Evolutionary conservation across 495 filamentous ascomycete genomes (phyloP), one percentile per base, ranked within the genome.

Genomic region (Penicillium odoratum): DNA sequence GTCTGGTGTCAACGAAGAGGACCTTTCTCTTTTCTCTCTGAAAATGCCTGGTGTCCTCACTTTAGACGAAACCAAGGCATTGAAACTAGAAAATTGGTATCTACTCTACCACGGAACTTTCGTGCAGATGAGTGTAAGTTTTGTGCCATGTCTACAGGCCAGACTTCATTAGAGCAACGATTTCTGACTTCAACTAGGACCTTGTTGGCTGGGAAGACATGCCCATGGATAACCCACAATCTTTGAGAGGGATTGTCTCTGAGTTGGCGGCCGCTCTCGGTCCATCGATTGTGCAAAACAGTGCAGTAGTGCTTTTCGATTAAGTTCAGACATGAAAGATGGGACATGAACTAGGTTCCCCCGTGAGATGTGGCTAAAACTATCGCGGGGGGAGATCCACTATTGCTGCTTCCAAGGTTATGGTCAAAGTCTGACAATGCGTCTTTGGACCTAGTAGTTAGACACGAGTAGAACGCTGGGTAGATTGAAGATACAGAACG

Each of bases 261-360:
- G 91, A 96, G 65, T 71, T 96, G 36, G 88, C 89, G 8, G 89
- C 93, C 7, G 85, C 80, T 4, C 72, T 96, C 42, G 93, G 93
- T 3, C 82, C 84, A 7, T 84, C 86, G 7, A 62, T 92, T 47
- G 81, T 88, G 40, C 71, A 69, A 33, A 71, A 85, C 51, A 81
- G 73, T 51, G 77, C 73, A 0, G 75, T 77, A 30, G 75, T 78
- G 30, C 58, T 80, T 33, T 75, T 80, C 56, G 71, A 74, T 48
- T 77, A 53, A 61, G 13, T 7, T 38, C 15, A 18, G 6, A 10
- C 10, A 53, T 3, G 31, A 33, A 0, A 31, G 15, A 38, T 5
- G 48, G 40, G n/a, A 21, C 47, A 16, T 29, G 45, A 5, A 47
- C n/a, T n/a, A 11, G 10, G 21, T 11, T 47, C 21, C 8, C 29